Evolutionary conservation across 1,284 basidiomycete species (phyloP).

Genomic region (Fomitopsis palustris): DNA sequence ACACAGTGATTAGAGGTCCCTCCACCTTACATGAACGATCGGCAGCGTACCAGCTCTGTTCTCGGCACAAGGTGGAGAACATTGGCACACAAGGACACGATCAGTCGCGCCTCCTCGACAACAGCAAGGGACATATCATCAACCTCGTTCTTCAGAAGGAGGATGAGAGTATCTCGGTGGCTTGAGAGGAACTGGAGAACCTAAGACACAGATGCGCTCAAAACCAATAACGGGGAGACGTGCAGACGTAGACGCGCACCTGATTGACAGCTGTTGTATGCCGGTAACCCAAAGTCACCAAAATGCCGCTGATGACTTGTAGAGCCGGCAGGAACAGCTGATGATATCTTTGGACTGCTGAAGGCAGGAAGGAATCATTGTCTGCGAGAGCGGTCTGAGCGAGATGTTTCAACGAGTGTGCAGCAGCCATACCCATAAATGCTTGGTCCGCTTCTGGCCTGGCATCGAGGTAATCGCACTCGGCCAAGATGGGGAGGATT

Average conservation of each 20-base stretch:
- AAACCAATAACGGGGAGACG: background rate
- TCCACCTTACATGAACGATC: background rate
- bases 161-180: constrained; percentile 78
- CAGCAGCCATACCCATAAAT: constrained; percentile 61
- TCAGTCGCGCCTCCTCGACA: constrained; percentile 73
- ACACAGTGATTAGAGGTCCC: constrained; percentile 3
- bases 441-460: constrained; percentile 80
- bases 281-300: constrained; percentile 64
- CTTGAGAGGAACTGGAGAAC: constrained; percentile 73
- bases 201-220: constrained; percentile 31
- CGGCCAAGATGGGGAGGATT: constrained; percentile 74
- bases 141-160: constrained; percentile 72
- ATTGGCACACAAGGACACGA: constrained; percentile 66
- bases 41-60: constrained; percentile 66
- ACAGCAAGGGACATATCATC: constrained; percentile 61
- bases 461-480: constrained; percentile 86
- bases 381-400: constrained; percentile 41
- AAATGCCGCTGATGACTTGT: constrained; percentile 71
- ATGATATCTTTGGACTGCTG: constrained; percentile 84
- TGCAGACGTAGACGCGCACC: constrained; percentile 34
- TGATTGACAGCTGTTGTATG: constrained; percentile 66
- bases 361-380: constrained; percentile 82
- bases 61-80: constrained; percentile 70
- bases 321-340: constrained; percentile 84
- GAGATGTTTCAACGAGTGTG: background rate